Percentiles rank a stretch among this genome's conserved stretches.
These are phyloP conservation scores for Bombardia bombarda DNA, from an alignment of 495 filamentous ascomycete genomes.

Conservation along the genomic window DNA sequence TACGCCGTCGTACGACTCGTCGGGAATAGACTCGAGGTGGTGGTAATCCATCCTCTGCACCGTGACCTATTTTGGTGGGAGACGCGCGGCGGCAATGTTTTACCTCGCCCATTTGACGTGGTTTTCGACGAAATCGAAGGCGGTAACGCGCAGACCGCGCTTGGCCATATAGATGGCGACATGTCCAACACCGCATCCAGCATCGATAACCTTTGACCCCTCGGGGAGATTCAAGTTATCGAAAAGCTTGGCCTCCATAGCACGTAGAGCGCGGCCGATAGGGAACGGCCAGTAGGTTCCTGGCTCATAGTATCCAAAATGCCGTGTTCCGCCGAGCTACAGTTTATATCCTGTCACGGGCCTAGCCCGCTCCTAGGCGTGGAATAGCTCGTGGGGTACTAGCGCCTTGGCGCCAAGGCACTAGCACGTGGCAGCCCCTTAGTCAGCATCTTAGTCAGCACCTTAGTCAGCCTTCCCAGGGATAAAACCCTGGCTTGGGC, in stretches of 20 bases:
- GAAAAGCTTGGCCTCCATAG: constrained; percentile 43
- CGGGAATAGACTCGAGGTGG: constrained; percentile 33
- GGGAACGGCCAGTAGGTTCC: constrained; percentile 46
- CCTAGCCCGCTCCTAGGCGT: too few species aligned
- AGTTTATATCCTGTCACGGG: too few species aligned
- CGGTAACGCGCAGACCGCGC: constrained; percentile 30
- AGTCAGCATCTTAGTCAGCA: too few species aligned
- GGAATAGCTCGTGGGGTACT: too few species aligned
- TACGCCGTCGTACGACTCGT: constrained; percentile 40
- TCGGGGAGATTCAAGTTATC: constrained; percentile 25
- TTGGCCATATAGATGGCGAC: constrained; percentile 42
- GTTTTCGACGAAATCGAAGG: constrained; percentile 44
- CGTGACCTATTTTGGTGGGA: constrained; percentile 28
- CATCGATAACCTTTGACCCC: constrained; percentile 41
- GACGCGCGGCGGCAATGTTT: constrained; percentile 29
- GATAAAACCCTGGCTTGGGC: too few species aligned
- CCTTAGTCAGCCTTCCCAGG: too few species aligned
- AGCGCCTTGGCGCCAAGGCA: too few species aligned
- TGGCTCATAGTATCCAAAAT: constrained; percentile 43
- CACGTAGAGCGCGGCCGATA: constrained; percentile 27
- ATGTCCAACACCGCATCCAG: constrained; percentile 43
- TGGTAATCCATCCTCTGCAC: constrained; percentile 46
- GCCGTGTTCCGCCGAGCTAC: constrained; percentile 41
- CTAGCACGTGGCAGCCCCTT: too few species aligned
- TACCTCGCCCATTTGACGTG: constrained; percentile 38